These are phyloP conservation scores for Metarhizium guizhouense DNA, from an alignment of 2,329 filamentous ascomycete species.

Conservation along the genomic window DNA sequence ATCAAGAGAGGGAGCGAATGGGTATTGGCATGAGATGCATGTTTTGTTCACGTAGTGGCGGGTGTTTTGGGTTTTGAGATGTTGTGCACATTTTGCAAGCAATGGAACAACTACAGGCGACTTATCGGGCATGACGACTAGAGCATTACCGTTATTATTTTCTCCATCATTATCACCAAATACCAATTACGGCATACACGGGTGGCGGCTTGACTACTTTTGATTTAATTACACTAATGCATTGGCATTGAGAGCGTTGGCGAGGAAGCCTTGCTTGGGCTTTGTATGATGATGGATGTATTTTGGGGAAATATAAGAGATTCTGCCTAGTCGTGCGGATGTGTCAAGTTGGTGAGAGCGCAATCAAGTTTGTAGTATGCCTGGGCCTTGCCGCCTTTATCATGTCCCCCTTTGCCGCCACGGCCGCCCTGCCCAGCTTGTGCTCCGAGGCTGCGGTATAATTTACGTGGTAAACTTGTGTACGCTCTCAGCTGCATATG, in stretches of 20 bases:
- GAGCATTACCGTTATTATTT: not conserved
- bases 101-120: not conserved
- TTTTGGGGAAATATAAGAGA: not conserved
- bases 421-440: too few relatives aligned
- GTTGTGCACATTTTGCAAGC: not conserved
- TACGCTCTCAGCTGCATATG: too few relatives aligned
- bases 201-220: not conserved
- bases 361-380: too few relatives aligned
- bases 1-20: conserved; percentile 95
- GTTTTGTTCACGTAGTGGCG: not conserved
- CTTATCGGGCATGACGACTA: not conserved
- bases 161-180: not conserved
- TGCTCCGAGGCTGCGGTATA: too few relatives aligned
- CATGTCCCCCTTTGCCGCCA: too few relatives aligned
- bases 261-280: not conserved
- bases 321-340: not conserved
- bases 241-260: conserved; percentile 1
- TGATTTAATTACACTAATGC: not conserved
- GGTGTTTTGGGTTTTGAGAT: not conserved
- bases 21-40: conserved; percentile 40
- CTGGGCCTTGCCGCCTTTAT: too few relatives aligned
- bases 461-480: too few relatives aligned
- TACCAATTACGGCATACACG: not conserved
- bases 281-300: not conserved
- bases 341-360: too few relatives aligned